Conservation (phyloP, 345 rosid species). For the Acer yangbiense region DNA sequence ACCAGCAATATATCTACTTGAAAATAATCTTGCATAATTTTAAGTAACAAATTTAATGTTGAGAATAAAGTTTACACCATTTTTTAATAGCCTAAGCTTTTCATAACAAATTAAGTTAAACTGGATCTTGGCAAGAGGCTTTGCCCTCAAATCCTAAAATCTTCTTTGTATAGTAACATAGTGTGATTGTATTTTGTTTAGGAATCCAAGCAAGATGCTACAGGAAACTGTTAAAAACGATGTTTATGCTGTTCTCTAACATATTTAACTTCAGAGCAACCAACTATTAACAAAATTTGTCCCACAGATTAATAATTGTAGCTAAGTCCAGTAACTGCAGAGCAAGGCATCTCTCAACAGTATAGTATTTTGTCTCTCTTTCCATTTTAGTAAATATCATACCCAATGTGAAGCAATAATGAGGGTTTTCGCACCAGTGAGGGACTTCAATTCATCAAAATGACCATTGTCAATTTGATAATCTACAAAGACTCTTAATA, state of each 20-base stretch:
- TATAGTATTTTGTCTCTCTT: not conserved
- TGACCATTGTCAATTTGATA: too few relatives aligned
- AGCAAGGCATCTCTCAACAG: too few relatives aligned
- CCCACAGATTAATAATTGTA: too few relatives aligned
- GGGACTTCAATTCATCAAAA: too few relatives aligned
- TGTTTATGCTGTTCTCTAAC: not conserved
- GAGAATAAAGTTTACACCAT: not conserved
- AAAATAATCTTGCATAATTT: not conserved
- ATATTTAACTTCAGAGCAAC: too few relatives aligned
- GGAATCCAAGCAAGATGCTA: not conserved
- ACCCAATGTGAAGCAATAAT: too few relatives aligned
- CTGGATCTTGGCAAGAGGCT: not conserved
- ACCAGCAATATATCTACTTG: not conserved
- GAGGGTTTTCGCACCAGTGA: too few relatives aligned
- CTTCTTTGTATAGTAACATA: not conserved
- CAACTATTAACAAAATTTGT: too few relatives aligned
- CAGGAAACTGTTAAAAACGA: not conserved
- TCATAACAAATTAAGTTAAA: not conserved
- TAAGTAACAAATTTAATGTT: not conserved
- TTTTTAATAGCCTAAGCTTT: not conserved
- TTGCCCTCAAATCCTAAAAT: not conserved
- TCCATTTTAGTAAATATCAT: not conserved
- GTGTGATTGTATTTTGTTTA: not conserved
- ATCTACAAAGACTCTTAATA: too few relatives aligned
- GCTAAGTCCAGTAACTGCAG: too few relatives aligned